Base-by-base conservation (phyloP, 108 stramenopile genomes). In the Skeletonema potamos region DNA sequence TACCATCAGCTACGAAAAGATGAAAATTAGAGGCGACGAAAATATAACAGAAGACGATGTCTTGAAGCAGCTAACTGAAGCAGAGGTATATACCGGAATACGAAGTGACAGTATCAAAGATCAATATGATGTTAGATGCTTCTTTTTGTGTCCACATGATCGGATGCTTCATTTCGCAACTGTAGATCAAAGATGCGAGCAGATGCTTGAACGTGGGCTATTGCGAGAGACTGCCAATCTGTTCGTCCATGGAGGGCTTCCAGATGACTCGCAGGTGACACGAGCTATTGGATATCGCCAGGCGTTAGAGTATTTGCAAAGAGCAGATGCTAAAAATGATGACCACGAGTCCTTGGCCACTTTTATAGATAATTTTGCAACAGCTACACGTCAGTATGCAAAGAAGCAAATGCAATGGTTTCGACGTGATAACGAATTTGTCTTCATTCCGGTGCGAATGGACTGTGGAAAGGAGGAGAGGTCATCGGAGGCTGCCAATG, bases 251-350 rank as follows among this genome's bases (percentile, higher is more conserved):
- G 95, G 94, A 22, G 32, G 58, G 27, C 68, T 99, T 20, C 85
- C 85, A 30, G 92, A 91, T 27, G 92, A 88, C 70, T 91, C 93
- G 0, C 77, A 86, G 36, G 72, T 85, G 10, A 82, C 88, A 13
- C 81, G 90, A 44, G 95, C 97, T 1, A 99, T 99, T 57, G 97
- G 98, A 18, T 99, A 99, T 79, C 92, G 98, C n/a, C 97, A 97
- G 73, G 77, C 89, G 10, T 76, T 98, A 70, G 91, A 90, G 11
- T 99, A 97, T 75, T 83, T 99, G 58, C 29, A 72, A 15, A 43
- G 86, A 13, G 54, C 79, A 54, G 75, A 72, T 27, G 66, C 78
- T 24, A 72, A 55, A 63, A 62, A 56, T 15, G 64, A 79, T 29
- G 91, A 92, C 20, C 66, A 62, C 37, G 73, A 66, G 10, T 78